Evolutionary conservation across 177 flowering plant species (phyloP), one percentile per base, ranked within the genome.

Genomic region (Vitis hybrid): DNA sequence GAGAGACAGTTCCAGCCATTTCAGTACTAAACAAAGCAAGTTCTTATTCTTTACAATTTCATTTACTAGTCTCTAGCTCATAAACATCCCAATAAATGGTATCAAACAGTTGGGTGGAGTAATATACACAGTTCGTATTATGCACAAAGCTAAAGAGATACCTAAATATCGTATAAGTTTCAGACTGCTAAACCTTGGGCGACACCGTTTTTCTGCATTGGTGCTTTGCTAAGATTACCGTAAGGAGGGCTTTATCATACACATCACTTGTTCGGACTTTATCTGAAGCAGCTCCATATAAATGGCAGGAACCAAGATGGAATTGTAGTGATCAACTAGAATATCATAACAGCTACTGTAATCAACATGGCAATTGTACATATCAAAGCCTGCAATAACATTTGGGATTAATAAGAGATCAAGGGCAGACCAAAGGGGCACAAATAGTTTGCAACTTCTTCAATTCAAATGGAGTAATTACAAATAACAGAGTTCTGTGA

Each of bases 321-420:
- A 3, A 67, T 53, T 39, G 15, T 54, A 19, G 20, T 2, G 26
- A 60, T 26, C 49, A 53, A 75, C 51, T 63, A 67, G 12, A 76
- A 63, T 3, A 80, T 2, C 52, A 79, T 60, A 13, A 74, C 67
- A 31, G 70, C 64, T 22, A 77, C 45, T 9, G 69, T 34, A 19
- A 83, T 79, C 16, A 78, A 11, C 60, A 73, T 57, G 11, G 65
- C 80, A 20, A 81, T 15, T 53, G 86, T 77, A 73, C 78, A 81
- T 56, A 81, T 55, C 57, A 74, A 59, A 52, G 86, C 86, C 86
- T 83, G 86, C 80, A 78, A 51, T 7, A n/a, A 16, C 50, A 66
- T 15, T 13, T 34, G 61, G 11, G 22, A 59, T 65, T 11, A 66
- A 68, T 2, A 9, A 16, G 51, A 59, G 3, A 14, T 18, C 5